Evolutionary conservation across 2,329 filamentous ascomycete genomes (phyloP).

Genomic region (Penicillium sp.): DNA sequence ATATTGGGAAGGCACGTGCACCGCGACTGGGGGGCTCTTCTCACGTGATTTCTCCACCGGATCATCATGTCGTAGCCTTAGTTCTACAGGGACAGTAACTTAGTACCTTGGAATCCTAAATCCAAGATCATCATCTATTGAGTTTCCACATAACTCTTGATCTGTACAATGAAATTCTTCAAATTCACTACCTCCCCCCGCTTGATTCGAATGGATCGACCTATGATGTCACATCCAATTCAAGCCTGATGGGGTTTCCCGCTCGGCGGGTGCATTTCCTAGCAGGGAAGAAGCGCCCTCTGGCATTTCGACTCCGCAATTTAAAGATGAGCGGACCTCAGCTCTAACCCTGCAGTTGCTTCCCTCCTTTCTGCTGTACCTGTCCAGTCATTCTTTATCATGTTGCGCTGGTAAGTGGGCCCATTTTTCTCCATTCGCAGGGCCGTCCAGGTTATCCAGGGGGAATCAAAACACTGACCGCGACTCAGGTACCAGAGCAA

Average conservation of each 20-base stretch:
- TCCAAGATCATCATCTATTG: no score
- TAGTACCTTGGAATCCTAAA: no score
- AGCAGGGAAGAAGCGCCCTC: constrained; percentile 4
- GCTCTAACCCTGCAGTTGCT: constrained; percentile 1
- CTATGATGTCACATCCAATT: not conserved
- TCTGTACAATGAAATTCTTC: no score
- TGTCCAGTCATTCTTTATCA: constrained; percentile 15
- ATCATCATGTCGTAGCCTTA: not conserved
- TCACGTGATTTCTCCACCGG: not conserved
- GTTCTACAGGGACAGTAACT: not conserved
- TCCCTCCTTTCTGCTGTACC: not conserved
- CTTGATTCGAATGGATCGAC: no score
- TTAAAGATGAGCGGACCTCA: constrained; percentile 17
- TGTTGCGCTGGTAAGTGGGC: constrained; percentile 38
- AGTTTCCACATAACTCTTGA: no score
- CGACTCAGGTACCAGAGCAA: constrained; percentile 74
- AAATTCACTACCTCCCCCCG: no score
- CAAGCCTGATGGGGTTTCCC: constrained; percentile 7
- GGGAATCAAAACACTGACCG: constrained; percentile 13
- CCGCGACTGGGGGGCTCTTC: not conserved
- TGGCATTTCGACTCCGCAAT: constrained; percentile 22
- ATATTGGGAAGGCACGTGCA: constrained; percentile 14
- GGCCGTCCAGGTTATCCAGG: no score
- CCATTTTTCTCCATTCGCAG: not conserved
- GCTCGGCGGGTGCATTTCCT: constrained; percentile 18